Base-by-base conservation (phyloP, 1,284 basidiomycete species). In the Tilletia indica region DNA sequence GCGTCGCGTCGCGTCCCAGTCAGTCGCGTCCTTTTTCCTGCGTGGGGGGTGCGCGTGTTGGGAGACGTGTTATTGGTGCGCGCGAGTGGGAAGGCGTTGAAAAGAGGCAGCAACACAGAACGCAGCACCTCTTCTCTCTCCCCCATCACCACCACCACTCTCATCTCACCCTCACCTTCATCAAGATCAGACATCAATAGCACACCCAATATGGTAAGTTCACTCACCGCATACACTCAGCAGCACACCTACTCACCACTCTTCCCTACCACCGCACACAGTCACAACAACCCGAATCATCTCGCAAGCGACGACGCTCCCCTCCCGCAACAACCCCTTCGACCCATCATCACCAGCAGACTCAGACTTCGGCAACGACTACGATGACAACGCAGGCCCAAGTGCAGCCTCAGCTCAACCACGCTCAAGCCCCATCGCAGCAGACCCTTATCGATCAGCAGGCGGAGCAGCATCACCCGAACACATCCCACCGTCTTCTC, bases 401-500 rank as follows among this genome's bases (percentile, higher is more conserved):
- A 34, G 48, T 36, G 12, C 68, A 12, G 6, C 34, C 45, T 19
- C 66, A 48, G 66, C 66, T 31, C 25, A 31, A 45, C 42, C 42
- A 1, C 42, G 42, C 42, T 45, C 42, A 1, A 45, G 42, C 14
- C 38, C 25, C 66, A 25, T 45, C 66, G 34, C 64, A 31, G 25
- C 25, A 31, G 25, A 31, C 25, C 25, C 25, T 31, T 31, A 31
- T 31, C 25, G 25, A 31, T 31, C 25, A 31, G 25, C 9, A 71
- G n/a, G 21, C 79, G 58, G 58, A 2, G 61, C 61, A 39, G 14
- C 34, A 8, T 36, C 61, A 14, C 61, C 61, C 36, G 34, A 9
- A 42, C 2, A 38, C 61, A 16, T 38, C 14, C 34, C 82, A 12
- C 78, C 82, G 3, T 82, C 80, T 4, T 78, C 77, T 16, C 72